Percentiles rank a stretch among this genome's conserved stretches.
Evolutionary conservation across 805 yeast genomes (phyloP).

Genomic region (Lipomyces mesembrius): DNA sequence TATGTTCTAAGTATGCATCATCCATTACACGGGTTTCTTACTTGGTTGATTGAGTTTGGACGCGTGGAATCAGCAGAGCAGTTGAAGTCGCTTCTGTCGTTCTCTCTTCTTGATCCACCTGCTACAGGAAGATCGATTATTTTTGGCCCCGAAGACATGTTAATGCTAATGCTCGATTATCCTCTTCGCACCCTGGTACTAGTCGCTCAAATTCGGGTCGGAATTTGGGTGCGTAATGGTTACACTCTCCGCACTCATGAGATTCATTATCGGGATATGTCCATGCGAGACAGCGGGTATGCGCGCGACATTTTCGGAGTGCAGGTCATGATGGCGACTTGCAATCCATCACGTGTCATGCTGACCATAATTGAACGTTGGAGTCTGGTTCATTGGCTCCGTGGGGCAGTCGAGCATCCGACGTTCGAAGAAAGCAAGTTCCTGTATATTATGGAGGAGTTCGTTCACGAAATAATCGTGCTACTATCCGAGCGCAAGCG

Average conservation of each 20-base stretch:
- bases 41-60: slow-evolving; percentile 68
- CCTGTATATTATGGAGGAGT: slow-evolving; percentile 78
- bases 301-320: slow-evolving; percentile 74
- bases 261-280: slow-evolving; percentile 75
- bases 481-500: slow-evolving; percentile 69
- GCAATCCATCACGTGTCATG: slow-evolving; percentile 61
- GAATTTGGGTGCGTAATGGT: slow-evolving; percentile 95
- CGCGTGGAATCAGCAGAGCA: slow-evolving; percentile 36
- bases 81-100: slow-evolving; percentile 21
- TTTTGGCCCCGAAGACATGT: slow-evolving; percentile 35
- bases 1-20: slow-evolving; percentile 72
- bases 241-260: slow-evolving; percentile 76
- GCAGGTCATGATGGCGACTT: slow-evolving; percentile 63
- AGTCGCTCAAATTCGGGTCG: slow-evolving; percentile 81
- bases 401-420: slow-evolving; percentile 52
- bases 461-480: slow-evolving; percentile 67
- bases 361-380: slow-evolving; percentile 69
- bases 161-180: slow-evolving; percentile 61
- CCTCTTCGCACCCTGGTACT: slow-evolving; percentile 77
- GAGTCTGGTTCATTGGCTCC: slow-evolving; percentile 63
- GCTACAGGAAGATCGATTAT: slow-evolving; percentile 14
- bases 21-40: slow-evolving; percentile 74
- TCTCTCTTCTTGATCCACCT: slow-evolving; percentile 32
- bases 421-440: slow-evolving; percentile 48
- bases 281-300: slow-evolving; percentile 81